A percentile compares a stretch with the other conserved stretches of the same genome.
Conservation (phyloP, 192 early-diverging fungal species). For the Linnemannia schmuckeri region DNA sequence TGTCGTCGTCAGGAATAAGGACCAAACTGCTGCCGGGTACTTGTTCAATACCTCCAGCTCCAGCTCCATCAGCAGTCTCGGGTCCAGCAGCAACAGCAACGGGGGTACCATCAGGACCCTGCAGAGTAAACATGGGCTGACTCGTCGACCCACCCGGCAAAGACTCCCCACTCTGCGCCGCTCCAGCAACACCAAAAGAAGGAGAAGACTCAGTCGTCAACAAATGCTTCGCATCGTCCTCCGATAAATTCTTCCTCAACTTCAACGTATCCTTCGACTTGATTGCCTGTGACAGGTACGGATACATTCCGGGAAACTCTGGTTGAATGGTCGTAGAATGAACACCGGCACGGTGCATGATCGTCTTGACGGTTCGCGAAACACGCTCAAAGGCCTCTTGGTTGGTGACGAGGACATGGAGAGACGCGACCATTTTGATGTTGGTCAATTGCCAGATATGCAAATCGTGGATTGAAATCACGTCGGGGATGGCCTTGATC, state of each 20-base stretch:
- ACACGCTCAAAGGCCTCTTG: constrained; percentile 79
- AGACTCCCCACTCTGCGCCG: constrained; percentile 21
- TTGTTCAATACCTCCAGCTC: not conserved
- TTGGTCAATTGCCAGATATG: constrained; percentile 95
- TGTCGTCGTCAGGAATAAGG: not conserved
- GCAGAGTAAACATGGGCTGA: not conserved
- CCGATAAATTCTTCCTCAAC: constrained; percentile 3
- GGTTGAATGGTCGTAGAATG: constrained; percentile 95
- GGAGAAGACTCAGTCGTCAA: constrained; percentile 6
- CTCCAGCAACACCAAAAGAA: constrained; percentile 4
- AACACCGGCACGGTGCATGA: constrained; percentile 84
- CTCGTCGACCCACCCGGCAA: not conserved
- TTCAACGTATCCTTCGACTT: not conserved
- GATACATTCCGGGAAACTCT: constrained; percentile 72
- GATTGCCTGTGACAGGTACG: constrained; percentile 14
- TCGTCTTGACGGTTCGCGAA: constrained; percentile 76
- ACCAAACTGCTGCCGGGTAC: not conserved
- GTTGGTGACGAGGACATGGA: constrained; percentile 81
- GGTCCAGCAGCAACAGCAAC: not conserved
- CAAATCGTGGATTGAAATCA: constrained; percentile 88
- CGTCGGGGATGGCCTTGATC: constrained; percentile 71
- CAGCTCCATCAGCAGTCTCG: not conserved
- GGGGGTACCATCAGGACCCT: not conserved
- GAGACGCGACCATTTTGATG: constrained; percentile 82
- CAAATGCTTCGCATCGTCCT: constrained; percentile 21